These are phyloP conservation scores for Hawksworthiomyces lignivorus DNA, from an alignment of 2,329 filamentous ascomycete genomes.

Conservation along the genomic window DNA sequence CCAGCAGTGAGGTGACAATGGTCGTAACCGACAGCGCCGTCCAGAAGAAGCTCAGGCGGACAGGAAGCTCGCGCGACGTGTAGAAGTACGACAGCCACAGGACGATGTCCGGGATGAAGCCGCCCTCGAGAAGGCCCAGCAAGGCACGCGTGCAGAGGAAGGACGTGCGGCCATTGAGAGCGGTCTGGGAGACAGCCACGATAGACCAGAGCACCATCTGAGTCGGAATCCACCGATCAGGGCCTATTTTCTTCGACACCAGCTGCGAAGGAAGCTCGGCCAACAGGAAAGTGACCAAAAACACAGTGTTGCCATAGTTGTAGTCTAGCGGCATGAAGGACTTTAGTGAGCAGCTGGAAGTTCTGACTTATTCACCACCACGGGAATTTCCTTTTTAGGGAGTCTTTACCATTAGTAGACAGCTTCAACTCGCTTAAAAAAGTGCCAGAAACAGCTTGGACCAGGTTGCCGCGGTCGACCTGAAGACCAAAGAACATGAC, in stretches of 20 bases:
- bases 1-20: constrained; percentile 26
- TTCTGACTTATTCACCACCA: too few species aligned
- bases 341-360: neutral
- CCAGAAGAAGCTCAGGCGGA: constrained; percentile 28
- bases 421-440: constrained; percentile 46
- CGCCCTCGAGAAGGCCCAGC: constrained; percentile 25
- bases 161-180: constrained; percentile 19
- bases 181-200: constrained; percentile 25
- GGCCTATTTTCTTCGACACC: constrained; percentile 43
- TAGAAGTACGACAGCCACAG: constrained; percentile 29
- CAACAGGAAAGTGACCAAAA: constrained; percentile 43
- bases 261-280: constrained; percentile 56
- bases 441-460: constrained; percentile 52
- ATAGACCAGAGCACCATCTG: constrained; percentile 28
- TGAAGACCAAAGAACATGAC: constrained; percentile 56
- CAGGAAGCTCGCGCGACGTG: constrained; percentile 24
- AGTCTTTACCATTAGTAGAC: constrained; percentile 29
- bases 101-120: constrained; percentile 28
- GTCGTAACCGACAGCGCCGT: constrained; percentile 22
- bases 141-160: constrained; percentile 25
- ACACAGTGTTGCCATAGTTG: constrained; percentile 49
- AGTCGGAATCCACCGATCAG: constrained; percentile 28
- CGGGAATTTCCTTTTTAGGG: too few species aligned
- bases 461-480: constrained; percentile 52
- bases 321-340: constrained; percentile 28